phyloP scores from a whole-genome alignment of 2,329 filamentous ascomycete species.

The Mariannaea sp. region DNA sequence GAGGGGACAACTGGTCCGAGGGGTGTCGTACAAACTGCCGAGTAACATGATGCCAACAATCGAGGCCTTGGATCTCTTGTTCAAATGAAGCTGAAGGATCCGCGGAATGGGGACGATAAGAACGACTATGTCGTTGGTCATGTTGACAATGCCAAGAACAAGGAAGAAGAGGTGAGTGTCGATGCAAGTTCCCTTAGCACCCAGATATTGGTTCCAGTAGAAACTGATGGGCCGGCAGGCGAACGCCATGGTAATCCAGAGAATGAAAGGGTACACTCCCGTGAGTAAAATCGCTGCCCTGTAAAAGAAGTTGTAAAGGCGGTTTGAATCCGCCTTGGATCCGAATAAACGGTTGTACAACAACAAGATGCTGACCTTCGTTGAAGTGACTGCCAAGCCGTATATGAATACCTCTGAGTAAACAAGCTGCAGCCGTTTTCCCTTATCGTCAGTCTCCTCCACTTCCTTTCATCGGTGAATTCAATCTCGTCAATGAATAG shows the following conservation, averaged over 20 bases:
- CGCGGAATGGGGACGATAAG: conserved; percentile 18
- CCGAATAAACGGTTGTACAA: conserved; percentile 20
- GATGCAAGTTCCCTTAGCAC: conserved; percentile 19
- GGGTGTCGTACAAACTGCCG: conserved; percentile 23
- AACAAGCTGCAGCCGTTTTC: conserved; percentile 2
- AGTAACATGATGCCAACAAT: conserved; percentile 23
- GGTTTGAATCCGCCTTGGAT: conserved; percentile 15
- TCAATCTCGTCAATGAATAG: background rate
- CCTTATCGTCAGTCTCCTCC: background rate
- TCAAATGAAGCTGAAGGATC: conserved; percentile 17
- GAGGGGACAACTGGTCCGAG: too few relatives aligned
- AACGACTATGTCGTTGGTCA: conserved; percentile 20
- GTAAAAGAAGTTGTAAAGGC: conserved; percentile 6
- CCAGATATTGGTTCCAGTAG: conserved; percentile 22
- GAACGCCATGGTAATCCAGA: conserved; percentile 22
- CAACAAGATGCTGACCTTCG: conserved; percentile 20
- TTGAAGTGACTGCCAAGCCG: conserved; percentile 15
- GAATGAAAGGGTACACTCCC: conserved; percentile 10
- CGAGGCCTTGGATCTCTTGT: conserved; percentile 12
- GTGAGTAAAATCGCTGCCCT: conserved; percentile 5
- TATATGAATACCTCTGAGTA: conserved; percentile 18
- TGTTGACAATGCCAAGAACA: conserved; percentile 22
- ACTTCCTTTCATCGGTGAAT: too few relatives aligned
- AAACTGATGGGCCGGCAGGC: conserved; percentile 15
- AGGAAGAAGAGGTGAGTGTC: conserved; percentile 20